Evolutionary conservation across 139 green algal species (phyloP), one percentile per base, ranked within the genome.

Genomic region (Picochlorum sp.): DNA sequence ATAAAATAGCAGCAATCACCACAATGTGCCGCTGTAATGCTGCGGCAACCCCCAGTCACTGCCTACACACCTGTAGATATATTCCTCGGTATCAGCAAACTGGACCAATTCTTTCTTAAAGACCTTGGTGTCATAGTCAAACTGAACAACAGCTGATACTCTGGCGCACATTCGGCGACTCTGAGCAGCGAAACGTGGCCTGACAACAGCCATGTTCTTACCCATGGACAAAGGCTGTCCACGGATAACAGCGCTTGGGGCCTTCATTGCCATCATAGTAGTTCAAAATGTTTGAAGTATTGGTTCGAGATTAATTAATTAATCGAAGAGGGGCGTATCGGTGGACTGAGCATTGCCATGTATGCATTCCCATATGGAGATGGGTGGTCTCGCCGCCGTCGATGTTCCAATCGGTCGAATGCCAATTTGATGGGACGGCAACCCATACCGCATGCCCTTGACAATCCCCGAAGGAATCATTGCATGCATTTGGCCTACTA

Each of bases 41-140:
- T 41, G 34, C 34, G 34, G 7, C 34, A 41, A 13, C 7, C 8
- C 34, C 34, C 28, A 7, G 5, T 18, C 4, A 16, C 13, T 57
- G 50, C 9, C 23, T 24, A 31, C 62, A 11, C 58, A 77, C 71
- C 81, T 70, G 37, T 96, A 83, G 60, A 98, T 97, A 85, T 94
- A 91, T 77, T 98, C 92, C 66, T 92, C 72, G 10, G 58, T 75
- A 26, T 80, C 88, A 6, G 88, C 83, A 38, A 96, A 84, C 38
- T 78, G 75, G 11, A 94, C 80, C 47, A 81, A 69, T 70, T 95
- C 84, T 70, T 87, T 86, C 51, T 85, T 34, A 62, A 95, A 96
- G 13, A 95, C 78, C 59, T 87, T 88, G 45, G 74, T 89, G 56
- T 94, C 76, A 63, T 92, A 91, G 34, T 92, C 80, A 38, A 88